Evolutionary conservation across 306 rosid species (phyloP).

Genomic region (Cicer judaicum): DNA sequence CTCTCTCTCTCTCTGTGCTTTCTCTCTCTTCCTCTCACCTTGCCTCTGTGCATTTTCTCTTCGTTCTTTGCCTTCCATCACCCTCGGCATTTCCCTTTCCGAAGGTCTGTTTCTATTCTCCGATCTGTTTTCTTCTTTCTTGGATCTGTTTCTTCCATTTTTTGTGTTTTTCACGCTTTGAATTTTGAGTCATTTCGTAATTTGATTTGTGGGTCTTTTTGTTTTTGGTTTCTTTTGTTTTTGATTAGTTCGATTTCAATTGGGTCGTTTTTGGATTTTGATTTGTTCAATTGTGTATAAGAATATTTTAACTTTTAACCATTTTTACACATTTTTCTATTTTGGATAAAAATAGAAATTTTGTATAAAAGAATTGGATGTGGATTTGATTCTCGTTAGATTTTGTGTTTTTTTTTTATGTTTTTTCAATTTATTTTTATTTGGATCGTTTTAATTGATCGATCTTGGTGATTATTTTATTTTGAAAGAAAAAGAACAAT

Average conservation of each 20-base stretch:
- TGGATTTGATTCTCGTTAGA: neutral
- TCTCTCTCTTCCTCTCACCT: constrained; percentile 25
- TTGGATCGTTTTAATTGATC: constrained; percentile 15
- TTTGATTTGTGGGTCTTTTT: neutral
- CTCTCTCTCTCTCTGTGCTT: neutral
- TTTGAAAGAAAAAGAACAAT: neutral
- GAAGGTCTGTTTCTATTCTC: constrained; percentile 52
- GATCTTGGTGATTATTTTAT: constrained; percentile 13
- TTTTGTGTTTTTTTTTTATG: constrained; percentile 4
- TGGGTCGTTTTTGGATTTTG: constrained; percentile 33
- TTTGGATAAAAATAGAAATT: neutral
- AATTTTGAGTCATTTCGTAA: constrained; percentile 1
- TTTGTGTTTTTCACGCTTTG: constrained; percentile 22
- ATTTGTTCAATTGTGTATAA: constrained; percentile 14
- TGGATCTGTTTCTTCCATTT: constrained; percentile 48
- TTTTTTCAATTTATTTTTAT: neutral
- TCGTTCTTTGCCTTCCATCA: constrained; percentile 51
- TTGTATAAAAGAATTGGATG: neutral
- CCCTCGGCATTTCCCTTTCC: constrained; percentile 49
- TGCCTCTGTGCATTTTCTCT: constrained; percentile 38
- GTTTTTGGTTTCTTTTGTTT: neutral
- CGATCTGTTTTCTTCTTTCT: constrained; percentile 21
- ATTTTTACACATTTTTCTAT: no score
- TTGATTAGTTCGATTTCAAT: constrained; percentile 28
- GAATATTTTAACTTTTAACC: neutral